Conservation (phyloP, 1,284 basidiomycete genomes). For the Psilocybe mexicana region DNA sequence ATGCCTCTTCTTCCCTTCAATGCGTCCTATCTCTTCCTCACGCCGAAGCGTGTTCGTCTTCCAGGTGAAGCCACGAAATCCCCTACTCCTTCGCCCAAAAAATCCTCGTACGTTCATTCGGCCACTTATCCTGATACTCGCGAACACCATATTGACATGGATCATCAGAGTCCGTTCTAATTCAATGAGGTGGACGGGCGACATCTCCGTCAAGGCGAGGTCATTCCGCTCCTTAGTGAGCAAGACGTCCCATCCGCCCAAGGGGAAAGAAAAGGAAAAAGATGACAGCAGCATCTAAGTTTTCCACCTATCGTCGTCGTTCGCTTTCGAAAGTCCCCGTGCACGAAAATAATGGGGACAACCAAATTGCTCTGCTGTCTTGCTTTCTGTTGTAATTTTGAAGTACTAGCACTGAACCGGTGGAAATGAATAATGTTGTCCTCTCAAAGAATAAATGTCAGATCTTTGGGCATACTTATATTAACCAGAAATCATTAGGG, state of each 20-base stretch:
- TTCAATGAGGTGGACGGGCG: slow-evolving; percentile 15
- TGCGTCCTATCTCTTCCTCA: slow-evolving; percentile 43
- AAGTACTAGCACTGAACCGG: no score
- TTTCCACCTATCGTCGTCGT: not conserved
- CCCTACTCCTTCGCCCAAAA: slow-evolving; percentile 18
- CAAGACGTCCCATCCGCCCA: slow-evolving; percentile 11
- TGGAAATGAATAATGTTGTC: no score
- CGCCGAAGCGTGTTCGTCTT: slow-evolving; percentile 41
- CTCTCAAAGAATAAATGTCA: no score
- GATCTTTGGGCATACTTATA: no score
- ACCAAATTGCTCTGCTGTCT: no score
- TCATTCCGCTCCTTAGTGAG: slow-evolving; percentile 24
- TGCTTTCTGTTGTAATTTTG: no score
- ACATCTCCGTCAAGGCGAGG: slow-evolving; percentile 13
- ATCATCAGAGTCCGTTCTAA: not conserved
- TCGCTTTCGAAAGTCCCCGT: no score
- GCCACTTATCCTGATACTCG: not conserved
- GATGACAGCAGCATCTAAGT: not conserved
- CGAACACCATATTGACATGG: not conserved
- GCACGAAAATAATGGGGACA: no score
- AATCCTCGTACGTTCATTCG: slow-evolving; percentile 19
- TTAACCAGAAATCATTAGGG: no score
- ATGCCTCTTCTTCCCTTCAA: slow-evolving; percentile 36
- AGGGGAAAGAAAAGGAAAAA: not conserved
- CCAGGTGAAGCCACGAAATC: slow-evolving; percentile 33